Percentiles rank a stretch among this genome's conserved stretches.
Conservation (phyloP, 805 yeast genomes). For the Isabelozyma rhagii region DNA sequence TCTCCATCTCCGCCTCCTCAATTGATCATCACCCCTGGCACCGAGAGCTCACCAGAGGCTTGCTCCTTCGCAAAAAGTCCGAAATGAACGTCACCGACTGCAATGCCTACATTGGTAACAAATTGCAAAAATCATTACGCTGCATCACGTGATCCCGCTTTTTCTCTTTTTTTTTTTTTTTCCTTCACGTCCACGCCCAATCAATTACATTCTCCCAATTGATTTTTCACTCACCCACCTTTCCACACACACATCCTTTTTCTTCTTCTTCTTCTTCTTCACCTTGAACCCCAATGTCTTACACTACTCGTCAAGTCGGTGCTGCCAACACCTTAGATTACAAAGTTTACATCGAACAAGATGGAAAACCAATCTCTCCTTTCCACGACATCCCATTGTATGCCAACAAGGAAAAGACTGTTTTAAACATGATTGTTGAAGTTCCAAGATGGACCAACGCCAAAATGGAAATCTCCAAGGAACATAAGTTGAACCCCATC, state of each 20-base stretch:
- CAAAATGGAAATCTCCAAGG: constrained; percentile 91
- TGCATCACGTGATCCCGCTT: neutral
- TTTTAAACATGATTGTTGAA: constrained; percentile 82
- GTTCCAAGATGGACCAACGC: constrained; percentile 99
- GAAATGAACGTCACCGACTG: constrained; percentile 49
- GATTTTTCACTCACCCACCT: neutral
- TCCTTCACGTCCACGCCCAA: neutral
- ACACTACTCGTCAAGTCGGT: constrained; percentile 89
- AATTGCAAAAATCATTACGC: neutral
- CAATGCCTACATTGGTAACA: neutral
- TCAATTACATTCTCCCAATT: neutral
- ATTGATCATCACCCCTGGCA: constrained; percentile 13
- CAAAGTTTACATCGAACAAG: constrained; percentile 87
- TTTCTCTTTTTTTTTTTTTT: neutral
- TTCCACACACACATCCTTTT: neutral
- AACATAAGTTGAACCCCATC: constrained; percentile 82
- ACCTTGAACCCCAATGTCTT: constrained; percentile 47
- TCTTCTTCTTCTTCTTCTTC: neutral
- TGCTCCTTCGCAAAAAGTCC: constrained; percentile 49
- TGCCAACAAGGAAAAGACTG: constrained; percentile 89
- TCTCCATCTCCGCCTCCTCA: neutral
- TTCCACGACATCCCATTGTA: constrained; percentile 79
- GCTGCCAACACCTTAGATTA: constrained; percentile 93
- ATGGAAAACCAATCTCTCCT: constrained; percentile 92
- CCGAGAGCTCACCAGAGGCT: constrained; percentile 52